phyloP scores from a whole-genome alignment of 2,329 filamentous ascomycete genomes.

The Didymellaceae sp. region DNA sequence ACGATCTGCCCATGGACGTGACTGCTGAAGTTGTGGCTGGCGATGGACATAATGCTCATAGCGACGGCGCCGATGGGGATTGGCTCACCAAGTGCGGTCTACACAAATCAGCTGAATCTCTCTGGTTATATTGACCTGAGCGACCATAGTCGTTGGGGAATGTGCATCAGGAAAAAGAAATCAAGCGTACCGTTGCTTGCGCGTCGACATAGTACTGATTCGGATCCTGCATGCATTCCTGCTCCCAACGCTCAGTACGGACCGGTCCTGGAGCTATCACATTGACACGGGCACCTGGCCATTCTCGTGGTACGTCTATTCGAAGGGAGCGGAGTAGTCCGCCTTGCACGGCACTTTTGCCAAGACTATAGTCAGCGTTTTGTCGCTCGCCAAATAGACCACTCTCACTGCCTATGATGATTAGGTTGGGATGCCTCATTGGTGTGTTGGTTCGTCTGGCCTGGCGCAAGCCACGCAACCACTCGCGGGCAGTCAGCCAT shows the following conservation, averaged over 20 bases:
- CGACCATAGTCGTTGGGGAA: neutral
- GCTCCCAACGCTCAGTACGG: constrained; percentile 51
- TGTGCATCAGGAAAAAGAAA: neutral
- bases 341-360: constrained; percentile 55
- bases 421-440: constrained; percentile 45
- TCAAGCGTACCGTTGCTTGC: constrained; percentile 50
- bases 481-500: constrained; percentile 51
- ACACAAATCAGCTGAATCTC: constrained; percentile 13
- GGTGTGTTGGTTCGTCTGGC: constrained; percentile 23
- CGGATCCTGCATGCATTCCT: constrained; percentile 50
- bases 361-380: constrained; percentile 54
- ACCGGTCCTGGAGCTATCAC: constrained; percentile 57
- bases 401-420: constrained; percentile 56
- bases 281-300: constrained; percentile 52
- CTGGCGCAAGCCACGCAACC: constrained; percentile 49
- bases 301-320: constrained; percentile 50
- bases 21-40: constrained; percentile 55
- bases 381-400: constrained; percentile 54
- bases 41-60: constrained; percentile 54
- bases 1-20: constrained; percentile 55
- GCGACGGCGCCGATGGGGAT: constrained; percentile 52
- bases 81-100: constrained; percentile 49
- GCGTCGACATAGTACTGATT: constrained; percentile 51
- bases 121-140: neutral
- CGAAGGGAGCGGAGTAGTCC: constrained; percentile 53